Evolutionary conservation across 2,329 filamentous ascomycete species (phyloP), one percentile per base, ranked within the genome.

Genomic region (Mycosphaerella arachidis): DNA sequence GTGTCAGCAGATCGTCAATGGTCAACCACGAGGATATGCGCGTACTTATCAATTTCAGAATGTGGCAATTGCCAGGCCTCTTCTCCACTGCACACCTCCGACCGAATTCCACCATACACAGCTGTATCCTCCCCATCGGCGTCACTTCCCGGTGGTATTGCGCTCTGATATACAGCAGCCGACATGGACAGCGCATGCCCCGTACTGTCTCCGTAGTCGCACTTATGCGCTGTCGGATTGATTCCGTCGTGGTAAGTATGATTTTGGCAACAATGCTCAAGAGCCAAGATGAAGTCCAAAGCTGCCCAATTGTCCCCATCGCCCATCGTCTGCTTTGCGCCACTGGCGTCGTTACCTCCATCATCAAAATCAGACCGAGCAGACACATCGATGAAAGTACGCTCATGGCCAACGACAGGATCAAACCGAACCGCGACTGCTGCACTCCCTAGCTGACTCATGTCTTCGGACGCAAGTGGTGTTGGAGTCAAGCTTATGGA

Each of bases 41-140:
- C 63, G 2, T 57, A 67, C 66, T 67, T 69, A 12, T 69, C 67
- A 20, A 69, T 69, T 55, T 69, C 67, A 1, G 64, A 62, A 56
- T 69, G 61, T 7, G 67, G 67, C 10, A 69, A 30, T 10, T 65
- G 60, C 67, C 67, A 69, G 29, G 60, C 63, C 9, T 50, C 33
- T 6, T 48, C 20, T 29, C 33, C 30, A 27, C 24, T 43, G 3
- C 18, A 20, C 18, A 20, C 18, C 29, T 27, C 20, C 24, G 8
- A 50, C 8, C 46, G 46, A 12, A 31, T 18, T 16, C 27, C 31
- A 20, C 52, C 37, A 37, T 20, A 3, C 30, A 29, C 9, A 24
- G n/a, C 13, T 9, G 20, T 12, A 27, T 27, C 9, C 29, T 48
- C 31, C n/a, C 13, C 30, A 10, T 18, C 43, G 20, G 45, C 24